phyloP scores from a whole-genome alignment of 202 grass and related monocot genomes.

The Eragrostis tef region DNA sequence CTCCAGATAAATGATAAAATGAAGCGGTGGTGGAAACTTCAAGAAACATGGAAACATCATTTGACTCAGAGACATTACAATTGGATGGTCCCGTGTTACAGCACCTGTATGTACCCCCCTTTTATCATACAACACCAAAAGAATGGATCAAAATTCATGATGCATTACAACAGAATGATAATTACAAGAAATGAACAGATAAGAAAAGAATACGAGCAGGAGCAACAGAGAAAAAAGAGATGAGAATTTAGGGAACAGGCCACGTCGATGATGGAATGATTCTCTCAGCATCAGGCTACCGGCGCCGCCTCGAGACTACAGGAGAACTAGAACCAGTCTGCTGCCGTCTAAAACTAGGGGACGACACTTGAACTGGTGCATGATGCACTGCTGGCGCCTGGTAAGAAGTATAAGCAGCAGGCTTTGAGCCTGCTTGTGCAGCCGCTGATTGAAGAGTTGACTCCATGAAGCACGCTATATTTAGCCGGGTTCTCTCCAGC shows the following conservation, averaged over 20 bases:
- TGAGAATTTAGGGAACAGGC: conserved; percentile 26
- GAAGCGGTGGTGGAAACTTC: not conserved
- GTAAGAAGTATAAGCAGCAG: conserved; percentile 57
- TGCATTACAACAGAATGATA: conserved; percentile 54
- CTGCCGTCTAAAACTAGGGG: conserved; percentile 83
- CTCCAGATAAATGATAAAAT: not conserved
- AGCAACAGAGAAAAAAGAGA: not conserved
- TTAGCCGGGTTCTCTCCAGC: conserved; percentile 85
- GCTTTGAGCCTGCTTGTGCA: conserved; percentile 42
- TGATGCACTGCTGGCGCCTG: conserved; percentile 53
- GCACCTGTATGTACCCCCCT: conserved; percentile 30
- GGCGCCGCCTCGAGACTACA: conserved; percentile 63
- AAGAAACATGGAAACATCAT: not conserved
- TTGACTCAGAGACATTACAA: conserved; percentile 50
- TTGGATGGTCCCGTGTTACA: conserved; percentile 25
- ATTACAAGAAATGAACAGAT: conserved; percentile 32
- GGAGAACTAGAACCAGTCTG: conserved; percentile 62
- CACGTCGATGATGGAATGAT: conserved; percentile 12
- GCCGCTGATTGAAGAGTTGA: conserved; percentile 54
- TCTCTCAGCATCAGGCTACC: conserved; percentile 51
- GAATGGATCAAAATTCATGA: conserved; percentile 66
- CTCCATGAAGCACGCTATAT: conserved; percentile 94
- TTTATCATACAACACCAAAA: conserved; percentile 69
- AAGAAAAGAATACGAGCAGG: not conserved
- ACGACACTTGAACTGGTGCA: conserved; percentile 47